Conservation (phyloP, 768 basidiomycete genomes). For the Tricholoma matsutake region DNA sequence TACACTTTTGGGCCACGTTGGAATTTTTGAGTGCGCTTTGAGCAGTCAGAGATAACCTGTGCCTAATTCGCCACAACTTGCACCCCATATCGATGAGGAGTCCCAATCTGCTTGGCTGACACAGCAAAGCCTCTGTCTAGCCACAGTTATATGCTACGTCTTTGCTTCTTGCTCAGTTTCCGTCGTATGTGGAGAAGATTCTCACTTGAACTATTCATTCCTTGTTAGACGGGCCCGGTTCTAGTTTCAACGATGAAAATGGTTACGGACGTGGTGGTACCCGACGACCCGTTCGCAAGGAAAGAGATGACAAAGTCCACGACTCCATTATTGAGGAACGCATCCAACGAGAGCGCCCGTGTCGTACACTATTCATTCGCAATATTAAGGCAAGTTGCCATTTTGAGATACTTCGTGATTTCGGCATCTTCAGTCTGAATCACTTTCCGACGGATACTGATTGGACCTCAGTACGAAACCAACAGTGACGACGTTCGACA, state of each 20-base stretch:
- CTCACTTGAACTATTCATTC: conserved; percentile 46
- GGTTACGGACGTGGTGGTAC: conserved; percentile 21
- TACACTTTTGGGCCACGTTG: conserved; percentile 6
- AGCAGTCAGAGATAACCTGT: conserved; percentile 21
- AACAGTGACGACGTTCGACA: conserved; percentile 80
- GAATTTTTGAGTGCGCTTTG: conserved; percentile 25
- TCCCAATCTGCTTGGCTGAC: conserved; percentile 20
- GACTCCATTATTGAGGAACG: conserved; percentile 92
- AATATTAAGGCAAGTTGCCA: conserved; percentile 88
- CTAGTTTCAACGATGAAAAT: conserved; percentile 53
- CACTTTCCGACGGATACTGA: conserved; percentile 8
- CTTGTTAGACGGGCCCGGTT: conserved; percentile 63
- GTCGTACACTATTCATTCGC: conserved; percentile 93
- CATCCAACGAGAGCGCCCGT: conserved; percentile 89
- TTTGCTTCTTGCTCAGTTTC: conserved; percentile 37
- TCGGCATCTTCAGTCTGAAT: conserved; percentile 7
- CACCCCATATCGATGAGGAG: conserved; percentile 7
- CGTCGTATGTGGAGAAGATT: conserved; percentile 39
- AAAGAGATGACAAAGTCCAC: conserved; percentile 86
- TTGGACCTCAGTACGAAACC: conserved; percentile 74
- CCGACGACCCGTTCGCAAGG: conserved; percentile 58
- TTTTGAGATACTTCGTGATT: conserved; percentile 18
- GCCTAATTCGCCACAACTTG: conserved; percentile 9
- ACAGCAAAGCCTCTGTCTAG: conserved; percentile 32
- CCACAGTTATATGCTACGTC: conserved; percentile 46